Base-by-base conservation (phyloP, 192 early-diverging fungal genomes). In the Chytriomyces sp. region DNA sequence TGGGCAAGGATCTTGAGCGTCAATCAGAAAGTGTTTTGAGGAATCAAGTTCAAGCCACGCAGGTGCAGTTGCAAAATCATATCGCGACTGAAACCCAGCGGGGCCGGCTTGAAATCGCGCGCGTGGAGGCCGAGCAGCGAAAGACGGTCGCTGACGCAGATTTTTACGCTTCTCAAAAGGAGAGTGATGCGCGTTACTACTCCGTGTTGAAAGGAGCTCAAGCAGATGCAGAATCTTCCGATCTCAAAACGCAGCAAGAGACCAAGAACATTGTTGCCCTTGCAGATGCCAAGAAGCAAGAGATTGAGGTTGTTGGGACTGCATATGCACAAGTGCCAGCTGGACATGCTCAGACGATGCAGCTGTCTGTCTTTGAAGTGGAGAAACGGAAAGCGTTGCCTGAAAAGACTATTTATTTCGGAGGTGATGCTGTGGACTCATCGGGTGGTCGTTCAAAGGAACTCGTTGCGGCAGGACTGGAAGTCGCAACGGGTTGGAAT, bases 1-100 rank as follows among this genome's bases (percentile, higher is more conserved):
- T 84, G 12, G 82, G 82, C 22, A 77, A 77, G 49, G 80, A 82
- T 62, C 67, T 84, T 39, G 82, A 84, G 59, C 44, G 49, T 38
- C 76, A 83, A 44, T 58, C 70, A 38, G 82, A 84, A 52, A 56
- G 60, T 32, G 80, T 84, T 3, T 63, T 84, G 22, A 62, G 73
- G 41, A 84, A 84, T 70, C 82, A 84, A 70, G 72, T 84, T 32
- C 61, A 80, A 40, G 82, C 82, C 3, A 82, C 82, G 5, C 82
- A 84, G 60, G 60, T 84, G 22, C 75, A 62, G 5, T 32, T 84
- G n/a, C 37, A 66, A 17, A 84, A 84, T 41, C 78, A 79, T 38
- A 84, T 84, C 73, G 72, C 68, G n/a, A 83, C 70, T 38, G 80
- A 83, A 49, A 82, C 67, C 25, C 80, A 83, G 63, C 60, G 57